Base-by-base conservation (phyloP, 2,329 filamentous ascomycete species). In the Microdochium paspali region DNA sequence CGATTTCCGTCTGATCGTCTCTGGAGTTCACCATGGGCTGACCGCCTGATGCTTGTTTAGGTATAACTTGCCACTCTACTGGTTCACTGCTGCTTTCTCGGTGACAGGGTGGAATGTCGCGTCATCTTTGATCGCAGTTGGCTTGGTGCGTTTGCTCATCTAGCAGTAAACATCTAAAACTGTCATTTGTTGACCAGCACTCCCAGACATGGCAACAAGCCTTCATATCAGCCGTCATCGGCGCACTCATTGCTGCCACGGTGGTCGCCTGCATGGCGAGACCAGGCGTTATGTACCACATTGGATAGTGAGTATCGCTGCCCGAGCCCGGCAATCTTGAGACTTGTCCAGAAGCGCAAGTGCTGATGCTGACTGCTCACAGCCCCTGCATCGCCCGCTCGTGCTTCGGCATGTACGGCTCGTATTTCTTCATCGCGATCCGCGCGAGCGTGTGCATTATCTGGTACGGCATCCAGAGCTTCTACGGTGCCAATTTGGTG, bases 321-420 rank as follows among this genome's bases (percentile, higher is more conserved):
- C n/a, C n/a, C n/a, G n/a, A 18, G 1, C 12, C n/a, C 15, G 18
- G 0, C 20, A 3, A 9, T 10, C 1, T 20, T 5, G 7, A 3
- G 3, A 44, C 26, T 28, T 28, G 26, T 13, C 7, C 7, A 28
- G 26, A 28, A 13, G 26, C 7, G 26, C 26, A 13, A 28, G 7
- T 7, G 26, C 26, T 28, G 26, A 28, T 13, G 13, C 7, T 56
- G 54, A 28, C 26, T 28, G 26, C 26, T 28, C 13, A 28, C 26
- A 28, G 26, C 50, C 63, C 67, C 12, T 60, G 69, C 10, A 61
- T 67, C 24, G 64, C 60, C 44, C 59, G 67, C 13, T 60, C 61
- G 0, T 59, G 64, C 21, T 66, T 66, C 63, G 67, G 67, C 15
- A 66, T 67, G 55, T 70, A 65, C 58, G 67, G 66, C n/a, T 61